Conservation (phyloP, 345 rosid genomes). For the Populus ilicifolia region DNA sequence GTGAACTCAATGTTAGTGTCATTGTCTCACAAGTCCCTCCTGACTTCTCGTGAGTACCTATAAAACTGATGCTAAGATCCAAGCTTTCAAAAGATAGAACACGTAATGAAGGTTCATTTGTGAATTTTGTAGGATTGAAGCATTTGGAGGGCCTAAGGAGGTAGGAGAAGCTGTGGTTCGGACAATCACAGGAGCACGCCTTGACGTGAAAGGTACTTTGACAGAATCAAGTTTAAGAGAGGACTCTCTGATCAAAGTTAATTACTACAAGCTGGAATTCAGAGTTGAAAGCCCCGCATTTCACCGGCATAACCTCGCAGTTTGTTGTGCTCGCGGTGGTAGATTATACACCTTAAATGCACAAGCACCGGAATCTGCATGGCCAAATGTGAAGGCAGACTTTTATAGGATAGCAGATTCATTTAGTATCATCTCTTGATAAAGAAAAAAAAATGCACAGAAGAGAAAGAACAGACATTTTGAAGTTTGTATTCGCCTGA, state of each 20-base stretch:
- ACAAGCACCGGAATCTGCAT: slow-evolving; percentile 66
- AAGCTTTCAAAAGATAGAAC: background rate
- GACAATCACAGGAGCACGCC: slow-evolving; percentile 47
- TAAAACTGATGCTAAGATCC: background rate
- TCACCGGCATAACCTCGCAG: slow-evolving; percentile 63
- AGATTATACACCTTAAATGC: slow-evolving; percentile 59
- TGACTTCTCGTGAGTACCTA: slow-evolving; percentile 68
- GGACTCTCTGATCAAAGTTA: slow-evolving; percentile 41
- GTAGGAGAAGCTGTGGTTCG: slow-evolving; percentile 71
- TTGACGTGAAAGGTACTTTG: slow-evolving; percentile 56
- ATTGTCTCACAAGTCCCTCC: slow-evolving; percentile 71
- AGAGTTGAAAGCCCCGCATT: slow-evolving; percentile 67
- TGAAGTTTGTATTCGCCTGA: background rate
- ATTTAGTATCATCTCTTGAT: slow-evolving; percentile 46
- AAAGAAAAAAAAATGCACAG: background rate
- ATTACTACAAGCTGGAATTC: slow-evolving; percentile 72
- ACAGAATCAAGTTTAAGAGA: slow-evolving; percentile 47
- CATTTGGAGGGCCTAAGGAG: slow-evolving; percentile 79
- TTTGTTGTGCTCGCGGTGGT: slow-evolving; percentile 58
- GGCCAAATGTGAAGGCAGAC: slow-evolving; percentile 53
- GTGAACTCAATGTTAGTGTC: slow-evolving; percentile 89
- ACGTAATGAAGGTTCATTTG: background rate
- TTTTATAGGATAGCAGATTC: slow-evolving; percentile 52
- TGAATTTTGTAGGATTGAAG: slow-evolving; percentile 51
- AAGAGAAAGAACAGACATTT: background rate